A percentile compares a stretch with the other conserved stretches of the same genome.
These are phyloP conservation scores for Teunomyces panamensis DNA, from an alignment of 805 yeast genomes.

Conservation along the genomic window DNA sequence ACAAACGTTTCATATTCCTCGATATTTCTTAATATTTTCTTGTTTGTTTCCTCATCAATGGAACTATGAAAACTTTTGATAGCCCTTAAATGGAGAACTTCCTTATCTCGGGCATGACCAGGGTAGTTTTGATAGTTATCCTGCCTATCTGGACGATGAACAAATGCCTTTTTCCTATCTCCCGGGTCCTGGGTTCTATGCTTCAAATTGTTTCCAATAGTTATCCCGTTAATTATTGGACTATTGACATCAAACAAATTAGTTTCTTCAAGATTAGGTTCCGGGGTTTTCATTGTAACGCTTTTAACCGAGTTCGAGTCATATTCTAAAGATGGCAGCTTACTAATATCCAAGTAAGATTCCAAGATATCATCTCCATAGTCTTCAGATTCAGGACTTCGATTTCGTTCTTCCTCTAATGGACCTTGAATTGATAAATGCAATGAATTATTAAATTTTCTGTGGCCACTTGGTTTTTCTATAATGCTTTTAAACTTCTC, in stretches of 20 bases:
- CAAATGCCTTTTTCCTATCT: slow-evolving; percentile 13
- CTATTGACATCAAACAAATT: slow-evolving; percentile 26
- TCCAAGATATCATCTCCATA: slow-evolving; percentile 36
- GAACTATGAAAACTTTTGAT: slow-evolving; percentile 22
- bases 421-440: slow-evolving; percentile 27
- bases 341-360: slow-evolving; percentile 24
- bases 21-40: slow-evolving; percentile 13
- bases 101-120: slow-evolving; percentile 1
- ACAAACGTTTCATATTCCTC: slow-evolving; percentile 12
- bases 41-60: slow-evolving; percentile 18
- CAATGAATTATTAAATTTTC: slow-evolving; percentile 21
- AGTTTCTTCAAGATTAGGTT: slow-evolving; percentile 10
- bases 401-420: slow-evolving; percentile 5
- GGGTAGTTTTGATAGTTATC: not conserved
- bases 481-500: not conserved
- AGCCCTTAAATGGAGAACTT: slow-evolving; percentile 8
- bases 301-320: slow-evolving; percentile 2
- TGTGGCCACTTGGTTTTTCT: not conserved
- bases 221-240: slow-evolving; percentile 34
- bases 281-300: slow-evolving; percentile 3
- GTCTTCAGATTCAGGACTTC: slow-evolving; percentile 2
- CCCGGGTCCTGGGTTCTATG: slow-evolving; percentile 13
- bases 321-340: slow-evolving; percentile 17
- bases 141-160: slow-evolving; percentile 11
- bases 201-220: slow-evolving; percentile 25